These are phyloP conservation scores for Cymbidium sinense DNA, from an alignment of 106 monocot species.

Conservation along the genomic window DNA sequence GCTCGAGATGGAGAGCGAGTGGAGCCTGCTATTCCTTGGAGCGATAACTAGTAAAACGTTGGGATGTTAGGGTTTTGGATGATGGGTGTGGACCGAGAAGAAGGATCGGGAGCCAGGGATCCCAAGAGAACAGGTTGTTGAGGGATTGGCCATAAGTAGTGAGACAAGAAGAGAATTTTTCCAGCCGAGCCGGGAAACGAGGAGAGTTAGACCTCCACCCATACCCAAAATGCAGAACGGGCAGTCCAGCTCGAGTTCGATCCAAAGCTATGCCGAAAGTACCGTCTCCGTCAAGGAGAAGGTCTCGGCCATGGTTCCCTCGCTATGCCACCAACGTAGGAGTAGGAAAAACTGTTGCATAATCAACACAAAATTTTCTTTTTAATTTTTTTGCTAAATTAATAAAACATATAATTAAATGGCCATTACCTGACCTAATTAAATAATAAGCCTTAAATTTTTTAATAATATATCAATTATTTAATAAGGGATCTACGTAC, in stretches of 20 bases:
- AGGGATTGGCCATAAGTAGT: constrained; percentile 59
- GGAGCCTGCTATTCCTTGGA: constrained; percentile 48
- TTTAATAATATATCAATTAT: no score
- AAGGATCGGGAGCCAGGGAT: constrained; percentile 21
- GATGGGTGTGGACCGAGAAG: constrained; percentile 48
- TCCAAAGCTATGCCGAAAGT: constrained; percentile 40
- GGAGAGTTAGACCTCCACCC: constrained; percentile 14
- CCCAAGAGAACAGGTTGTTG: constrained; percentile 48
- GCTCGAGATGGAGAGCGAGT: constrained; percentile 50
- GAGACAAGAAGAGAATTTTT: constrained; percentile 70
- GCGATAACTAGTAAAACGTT: constrained; percentile 67
- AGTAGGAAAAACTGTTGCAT: background rate
- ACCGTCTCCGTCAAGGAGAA: constrained; percentile 21
- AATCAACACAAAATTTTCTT: no score
- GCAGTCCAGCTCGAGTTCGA: constrained; percentile 46
- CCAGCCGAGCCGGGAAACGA: constrained; percentile 8
- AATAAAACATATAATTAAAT: no score
- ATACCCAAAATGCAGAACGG: constrained; percentile 48
- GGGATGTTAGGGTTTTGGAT: constrained; percentile 33
- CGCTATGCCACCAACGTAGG: constrained; percentile 28
- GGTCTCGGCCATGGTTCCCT: constrained; percentile 38
- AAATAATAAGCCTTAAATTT: no score
- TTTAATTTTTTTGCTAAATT: no score
- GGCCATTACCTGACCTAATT: no score
- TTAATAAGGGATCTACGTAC: no score